phyloP scores from a whole-genome alignment of 2,329 filamentous ascomycete species.

The Aspergillus sp. region DNA sequence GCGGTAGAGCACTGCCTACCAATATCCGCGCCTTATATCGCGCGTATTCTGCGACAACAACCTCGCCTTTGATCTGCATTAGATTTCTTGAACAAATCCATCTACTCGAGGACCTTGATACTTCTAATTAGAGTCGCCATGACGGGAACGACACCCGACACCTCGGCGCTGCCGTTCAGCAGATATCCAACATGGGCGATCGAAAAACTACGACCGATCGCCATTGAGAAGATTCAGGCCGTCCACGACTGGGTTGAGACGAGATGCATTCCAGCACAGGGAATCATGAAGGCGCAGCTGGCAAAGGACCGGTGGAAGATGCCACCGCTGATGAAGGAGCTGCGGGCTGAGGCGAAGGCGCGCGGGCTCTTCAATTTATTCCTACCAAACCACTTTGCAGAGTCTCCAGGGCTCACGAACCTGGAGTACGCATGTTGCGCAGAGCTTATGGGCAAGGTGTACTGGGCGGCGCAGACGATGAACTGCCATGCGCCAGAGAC shows the following conservation, averaged over 20 bases:
- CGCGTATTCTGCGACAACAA: too few species aligned
- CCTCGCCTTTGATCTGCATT: not conserved
- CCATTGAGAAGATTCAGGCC: slow-evolving; percentile 9
- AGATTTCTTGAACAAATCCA: not conserved
- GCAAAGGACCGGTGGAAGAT: slow-evolving; percentile 6
- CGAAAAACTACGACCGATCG: slow-evolving; percentile 5
- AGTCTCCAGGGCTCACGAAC: slow-evolving; percentile 8
- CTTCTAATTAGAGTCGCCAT: not conserved
- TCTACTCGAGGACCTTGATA: not conserved
- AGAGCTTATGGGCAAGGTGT: slow-evolving; percentile 7
- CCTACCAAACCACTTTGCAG: slow-evolving; percentile 2
- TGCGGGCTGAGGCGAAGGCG: slow-evolving; percentile 5
- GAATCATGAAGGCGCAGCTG: slow-evolving; percentile 6
- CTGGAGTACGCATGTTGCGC: slow-evolving; percentile 11
- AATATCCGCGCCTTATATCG: not conserved
- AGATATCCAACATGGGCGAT: slow-evolving; percentile 3
- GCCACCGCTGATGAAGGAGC: slow-evolving; percentile 3
- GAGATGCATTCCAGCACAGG: slow-evolving; percentile 8
- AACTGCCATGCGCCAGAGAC: slow-evolving; percentile 13
- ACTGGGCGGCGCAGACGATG: slow-evolving; percentile 10
- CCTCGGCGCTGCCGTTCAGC: not conserved
- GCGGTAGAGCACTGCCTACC: not conserved
- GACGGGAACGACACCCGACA: not conserved
- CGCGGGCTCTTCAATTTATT: slow-evolving; percentile 11
- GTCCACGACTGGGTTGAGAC: slow-evolving; percentile 10